Conservation (phyloP, 2,329 filamentous ascomycete genomes). For the Phaeosphaeria sp. region DNA sequence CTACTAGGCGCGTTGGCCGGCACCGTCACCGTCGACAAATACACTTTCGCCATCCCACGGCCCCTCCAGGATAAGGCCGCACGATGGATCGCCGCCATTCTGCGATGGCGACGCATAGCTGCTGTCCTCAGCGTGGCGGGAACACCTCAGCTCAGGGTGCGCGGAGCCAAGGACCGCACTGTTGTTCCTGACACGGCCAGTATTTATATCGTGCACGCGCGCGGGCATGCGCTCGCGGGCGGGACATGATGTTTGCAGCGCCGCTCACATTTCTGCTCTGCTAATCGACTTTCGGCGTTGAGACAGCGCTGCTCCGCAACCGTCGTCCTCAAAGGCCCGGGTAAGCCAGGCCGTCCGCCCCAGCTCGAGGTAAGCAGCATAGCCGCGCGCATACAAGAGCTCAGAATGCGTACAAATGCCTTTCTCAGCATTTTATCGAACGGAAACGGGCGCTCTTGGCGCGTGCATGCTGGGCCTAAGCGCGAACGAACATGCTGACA, state of each 20-base stretch:
- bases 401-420: constrained; percentile 9
- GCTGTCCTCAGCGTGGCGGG: constrained; percentile 34
- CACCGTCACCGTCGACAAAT: constrained; percentile 35
- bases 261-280: background rate
- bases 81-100: constrained; percentile 29
- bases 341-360: constrained; percentile 21
- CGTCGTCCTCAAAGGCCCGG: constrained; percentile 13
- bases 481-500: constrained; percentile 33
- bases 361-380: constrained; percentile 30
- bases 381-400: constrained; percentile 17
- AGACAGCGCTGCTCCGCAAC: constrained; percentile 11
- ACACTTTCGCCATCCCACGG: constrained; percentile 32
- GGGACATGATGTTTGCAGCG: constrained; percentile 3
- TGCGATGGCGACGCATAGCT: constrained; percentile 32
- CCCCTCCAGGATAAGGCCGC: constrained; percentile 31
- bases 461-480: constrained; percentile 9
- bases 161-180: constrained; percentile 33
- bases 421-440: constrained; percentile 12
- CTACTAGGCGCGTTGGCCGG: constrained; percentile 32
- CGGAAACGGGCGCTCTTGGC: constrained; percentile 6
- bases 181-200: constrained; percentile 17
- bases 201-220: constrained; percentile 30
- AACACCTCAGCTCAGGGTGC: constrained; percentile 39
- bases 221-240: constrained; percentile 4
- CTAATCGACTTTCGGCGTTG: constrained; percentile 3